Evolutionary conservation across 2,329 filamentous ascomycete species (phyloP).

Genomic region (Thielaviopsis euricoi): DNA sequence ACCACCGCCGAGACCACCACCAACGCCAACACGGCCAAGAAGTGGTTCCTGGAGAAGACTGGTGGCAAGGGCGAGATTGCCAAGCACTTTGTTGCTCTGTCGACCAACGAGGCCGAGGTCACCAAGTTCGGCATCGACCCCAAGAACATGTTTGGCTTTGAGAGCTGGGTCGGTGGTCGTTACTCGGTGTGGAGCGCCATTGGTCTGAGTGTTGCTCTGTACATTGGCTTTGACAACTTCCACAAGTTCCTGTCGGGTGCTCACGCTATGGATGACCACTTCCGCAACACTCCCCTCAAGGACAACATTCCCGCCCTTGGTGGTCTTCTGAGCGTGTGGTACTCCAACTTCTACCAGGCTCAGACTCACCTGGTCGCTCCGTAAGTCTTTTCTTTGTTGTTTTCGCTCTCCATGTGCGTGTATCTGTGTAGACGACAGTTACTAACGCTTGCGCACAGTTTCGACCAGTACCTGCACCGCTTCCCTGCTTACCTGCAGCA

Average conservation of each 20-base stretch:
- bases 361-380: slow-evolving; percentile 96
- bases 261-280: slow-evolving; percentile 97
- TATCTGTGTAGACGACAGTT: too few species aligned
- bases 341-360: slow-evolving; percentile 95
- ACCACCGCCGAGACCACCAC: slow-evolving; percentile 95
- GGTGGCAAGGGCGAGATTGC: slow-evolving; percentile 69
- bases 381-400: slow-evolving; percentile 39
- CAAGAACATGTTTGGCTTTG: slow-evolving; percentile 99
- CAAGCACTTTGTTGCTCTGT: slow-evolving; percentile 97
- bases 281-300: slow-evolving; percentile 75
- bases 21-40: slow-evolving; percentile 93
- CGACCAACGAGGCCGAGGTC: slow-evolving; percentile 88
- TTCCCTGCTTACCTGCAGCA: slow-evolving; percentile 99
- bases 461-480: slow-evolving; percentile 97
- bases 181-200: slow-evolving; percentile 99
- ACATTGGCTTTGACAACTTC: slow-evolving; percentile 97
- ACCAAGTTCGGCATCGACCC: slow-evolving; percentile 97
- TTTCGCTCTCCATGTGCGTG: too few species aligned
- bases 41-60: slow-evolving; percentile 82
- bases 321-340: slow-evolving; percentile 92
- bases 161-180: slow-evolving; percentile 93
- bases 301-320: slow-evolving; percentile 90
- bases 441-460: slow-evolving; percentile 31
- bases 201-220: slow-evolving; percentile 81
- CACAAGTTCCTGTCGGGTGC: slow-evolving; percentile 87